Percentiles rank a stretch among this genome's conserved stretches.
Conservation (phyloP, 2,329 filamentous ascomycete species). For the Clonostachys solani region DNA sequence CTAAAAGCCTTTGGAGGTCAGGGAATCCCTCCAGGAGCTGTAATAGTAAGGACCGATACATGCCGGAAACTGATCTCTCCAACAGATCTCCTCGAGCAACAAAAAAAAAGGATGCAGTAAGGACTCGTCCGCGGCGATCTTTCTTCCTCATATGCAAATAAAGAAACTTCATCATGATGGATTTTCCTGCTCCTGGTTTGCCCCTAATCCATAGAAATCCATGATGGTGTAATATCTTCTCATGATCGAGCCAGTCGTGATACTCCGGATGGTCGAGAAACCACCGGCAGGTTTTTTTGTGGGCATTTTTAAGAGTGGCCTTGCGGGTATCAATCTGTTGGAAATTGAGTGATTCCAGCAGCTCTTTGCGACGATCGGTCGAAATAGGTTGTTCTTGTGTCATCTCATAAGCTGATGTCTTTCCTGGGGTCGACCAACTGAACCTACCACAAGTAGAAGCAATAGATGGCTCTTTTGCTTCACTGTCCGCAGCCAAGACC, state of each 20-base stretch:
- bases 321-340: conserved; percentile 6
- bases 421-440: neutral
- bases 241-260: conserved; percentile 5
- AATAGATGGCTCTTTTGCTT: neutral
- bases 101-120: conserved; percentile 42
- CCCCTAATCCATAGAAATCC: conserved; percentile 5
- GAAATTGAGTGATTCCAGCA: conserved; percentile 8
- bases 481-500: neutral
- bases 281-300: conserved; percentile 12
- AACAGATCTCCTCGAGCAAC: conserved; percentile 36
- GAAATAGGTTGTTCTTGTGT: neutral
- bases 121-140: neutral
- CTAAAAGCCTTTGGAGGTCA: conserved; percentile 21
- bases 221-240: neutral
- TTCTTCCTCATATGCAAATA: neutral
- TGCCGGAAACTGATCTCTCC: conserved; percentile 20
- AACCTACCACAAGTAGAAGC: neutral
- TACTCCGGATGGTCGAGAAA: conserved; percentile 5
- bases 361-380: neutral
- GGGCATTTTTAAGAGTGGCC: conserved; percentile 3
- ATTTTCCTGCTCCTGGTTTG: conserved; percentile 3
- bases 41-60: conserved; percentile 43
- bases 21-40: conserved; percentile 28
- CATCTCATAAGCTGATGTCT: neutral
- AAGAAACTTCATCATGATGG: conserved; percentile 4